Percentiles rank a stretch among this genome's conserved stretches.
Conservation (phyloP, 352 stramenopile genomes). For the Pythium volutum region DNA sequence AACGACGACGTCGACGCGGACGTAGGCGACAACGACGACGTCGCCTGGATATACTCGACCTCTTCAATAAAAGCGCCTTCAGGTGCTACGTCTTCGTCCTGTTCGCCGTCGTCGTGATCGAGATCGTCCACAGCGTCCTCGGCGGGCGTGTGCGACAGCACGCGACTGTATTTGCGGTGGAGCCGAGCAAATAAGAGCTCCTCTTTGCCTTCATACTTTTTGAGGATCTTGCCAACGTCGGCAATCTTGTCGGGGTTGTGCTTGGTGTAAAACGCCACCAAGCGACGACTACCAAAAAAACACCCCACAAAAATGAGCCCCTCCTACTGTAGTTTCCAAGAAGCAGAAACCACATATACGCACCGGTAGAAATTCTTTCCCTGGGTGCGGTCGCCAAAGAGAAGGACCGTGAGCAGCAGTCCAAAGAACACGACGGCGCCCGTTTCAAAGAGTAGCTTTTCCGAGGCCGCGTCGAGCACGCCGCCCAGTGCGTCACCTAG, state of each 20-base stretch:
- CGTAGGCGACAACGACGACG: conserved; percentile 10
- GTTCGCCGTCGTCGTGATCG: conserved; percentile 49
- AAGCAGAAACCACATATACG: neutral
- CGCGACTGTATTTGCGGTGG: conserved; percentile 75
- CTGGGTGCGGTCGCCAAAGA: conserved; percentile 35
- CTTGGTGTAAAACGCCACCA: conserved; percentile 69
- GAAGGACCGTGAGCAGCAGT: conserved; percentile 41
- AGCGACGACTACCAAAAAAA: conserved; percentile 38
- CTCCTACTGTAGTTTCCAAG: neutral
- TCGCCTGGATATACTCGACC: conserved; percentile 32
- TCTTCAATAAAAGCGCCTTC: conserved; percentile 28
- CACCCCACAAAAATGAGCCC: neutral
- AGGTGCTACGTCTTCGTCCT: conserved; percentile 34
- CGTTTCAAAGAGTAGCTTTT: conserved; percentile 46
- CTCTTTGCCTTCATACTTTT: conserved; percentile 77
- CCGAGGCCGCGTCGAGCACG: conserved; percentile 31
- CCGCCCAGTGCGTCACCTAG: conserved; percentile 11
- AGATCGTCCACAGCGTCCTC: conserved; percentile 32
- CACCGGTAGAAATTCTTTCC: conserved; percentile 45
- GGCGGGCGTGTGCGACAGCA: conserved; percentile 32
- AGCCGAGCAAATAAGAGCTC: conserved; percentile 72
- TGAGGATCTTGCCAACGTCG: conserved; percentile 57
- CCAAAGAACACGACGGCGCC: conserved; percentile 44
- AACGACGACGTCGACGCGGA: conserved; percentile 10
- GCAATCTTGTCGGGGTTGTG: conserved; percentile 70